Evolutionary conservation across 768 basidiomycete genomes (phyloP), one percentile per base, ranked within the genome.

Genomic region (Amanita fuliginea): DNA sequence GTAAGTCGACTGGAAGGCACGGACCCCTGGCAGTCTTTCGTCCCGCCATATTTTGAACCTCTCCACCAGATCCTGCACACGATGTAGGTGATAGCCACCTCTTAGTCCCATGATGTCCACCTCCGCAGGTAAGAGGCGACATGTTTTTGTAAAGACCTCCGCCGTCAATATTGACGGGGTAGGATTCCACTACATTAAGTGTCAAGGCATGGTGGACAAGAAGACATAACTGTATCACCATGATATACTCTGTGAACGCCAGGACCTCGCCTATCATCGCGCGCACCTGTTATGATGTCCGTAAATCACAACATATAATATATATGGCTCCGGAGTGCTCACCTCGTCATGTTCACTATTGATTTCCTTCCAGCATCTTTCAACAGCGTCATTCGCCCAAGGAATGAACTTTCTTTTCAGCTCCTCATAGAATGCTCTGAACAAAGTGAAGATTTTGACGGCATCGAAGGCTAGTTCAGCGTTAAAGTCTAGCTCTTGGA

Each of bases 1-100:
- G 56, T 92, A 91, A n/a, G 76, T 81, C 0, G 88, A 92, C 57
- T 88, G 83, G 58, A 88, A 83, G 3, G 88, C 88, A 30, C 83
- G 77, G 21, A 80, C 77, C 3, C 89, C 88, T 16, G 87, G 78
- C 4, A 80, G 61, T 28, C 90, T 77, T 52, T 84, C 75, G 34
- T 72, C 70, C 28, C 86, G 74, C 89, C 86, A 89, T 16, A 70
- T 60, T 37, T 77, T 75, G 60, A 94, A 82, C 19, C 70, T 72
- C 18, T 73, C 64, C 1, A 84, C 79, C 4, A 90, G 73, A 45
- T 80, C 74, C 8, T 69, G 56, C 4, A 91, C 71, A 40, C 83
- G 73, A 13, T 63, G 67, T 53, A 68, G 66, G 58, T 87, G 82
- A 55, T 80, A 85, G 11, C 63, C 67, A 5, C 80, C 80, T 19